Conservation (phyloP, 768 basidiomycete genomes). For the Clitopilus hobsonii region DNA sequence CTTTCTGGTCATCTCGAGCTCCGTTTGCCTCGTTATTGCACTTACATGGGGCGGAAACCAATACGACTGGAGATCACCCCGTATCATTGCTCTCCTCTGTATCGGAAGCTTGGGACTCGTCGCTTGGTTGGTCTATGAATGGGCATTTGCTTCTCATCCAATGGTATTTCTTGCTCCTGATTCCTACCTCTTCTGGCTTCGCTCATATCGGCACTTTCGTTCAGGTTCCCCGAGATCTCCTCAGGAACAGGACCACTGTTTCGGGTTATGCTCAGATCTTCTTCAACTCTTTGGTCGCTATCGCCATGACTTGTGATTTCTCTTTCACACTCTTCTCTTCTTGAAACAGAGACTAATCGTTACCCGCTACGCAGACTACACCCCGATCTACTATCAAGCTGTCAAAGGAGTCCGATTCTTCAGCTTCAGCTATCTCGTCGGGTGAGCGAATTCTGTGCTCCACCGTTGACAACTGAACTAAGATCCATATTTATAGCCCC, state of each 20-base stretch:
- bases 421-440: not conserved
- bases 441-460: not conserved
- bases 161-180: slow-evolving; percentile 13
- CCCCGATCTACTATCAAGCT: not conserved
- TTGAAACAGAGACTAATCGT: not conserved
- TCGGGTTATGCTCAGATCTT: not conserved
- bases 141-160: slow-evolving; percentile 15
- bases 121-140: slow-evolving; percentile 36
- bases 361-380: not conserved
- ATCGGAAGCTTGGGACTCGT: slow-evolving; percentile 34
- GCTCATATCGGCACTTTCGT: too few relatives aligned
- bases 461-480: not conserved
- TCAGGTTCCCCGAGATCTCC: slow-evolving; percentile 11
- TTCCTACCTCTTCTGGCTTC: too few relatives aligned
- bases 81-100: slow-evolving; percentile 36
- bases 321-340: not conserved
- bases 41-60: slow-evolving; percentile 45
- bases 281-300: not conserved
- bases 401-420: not conserved
- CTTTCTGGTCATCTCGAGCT: slow-evolving; percentile 29
- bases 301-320: not conserved
- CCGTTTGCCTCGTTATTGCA: slow-evolving; percentile 30
- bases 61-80: slow-evolving; percentile 35
- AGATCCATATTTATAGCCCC: not conserved
- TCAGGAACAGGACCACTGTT: slow-evolving; percentile 1